Percentiles rank a stretch among this genome's conserved stretches.
These are phyloP conservation scores for Alternaria sp. DNA, from an alignment of 2,329 filamentous ascomycete genomes.

Conservation along the genomic window DNA sequence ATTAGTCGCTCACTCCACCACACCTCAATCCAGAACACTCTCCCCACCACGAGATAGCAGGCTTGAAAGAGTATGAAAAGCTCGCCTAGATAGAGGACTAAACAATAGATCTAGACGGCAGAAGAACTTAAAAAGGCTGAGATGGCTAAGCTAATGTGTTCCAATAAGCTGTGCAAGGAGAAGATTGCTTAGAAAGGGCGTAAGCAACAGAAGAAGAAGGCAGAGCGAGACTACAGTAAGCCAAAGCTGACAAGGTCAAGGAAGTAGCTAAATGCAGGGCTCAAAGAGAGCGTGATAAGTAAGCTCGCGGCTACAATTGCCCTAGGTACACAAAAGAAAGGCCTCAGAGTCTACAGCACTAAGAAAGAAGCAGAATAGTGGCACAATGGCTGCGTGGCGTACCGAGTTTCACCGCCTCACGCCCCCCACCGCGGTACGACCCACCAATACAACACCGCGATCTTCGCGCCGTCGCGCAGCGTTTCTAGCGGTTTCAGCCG, in stretches of 20 bases:
- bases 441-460: too few relatives aligned
- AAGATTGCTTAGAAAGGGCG: not conserved
- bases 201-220: not conserved
- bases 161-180: slow-evolving; percentile 5
- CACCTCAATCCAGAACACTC: not conserved
- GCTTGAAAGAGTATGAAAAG: not conserved
- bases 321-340: too few relatives aligned
- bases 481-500: too few relatives aligned
- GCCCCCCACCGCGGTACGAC: too few relatives aligned
- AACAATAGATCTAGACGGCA: too few relatives aligned
- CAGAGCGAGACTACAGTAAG: slow-evolving; percentile 2
- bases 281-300: slow-evolving; percentile 5
- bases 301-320: not conserved
- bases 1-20: not conserved
- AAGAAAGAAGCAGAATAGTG: too few relatives aligned
- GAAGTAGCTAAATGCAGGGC: slow-evolving; percentile 3
- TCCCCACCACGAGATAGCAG: not conserved
- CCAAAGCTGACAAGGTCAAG: not conserved
- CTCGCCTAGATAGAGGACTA: not conserved
- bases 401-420: too few relatives aligned
- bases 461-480: too few relatives aligned
- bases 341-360: too few relatives aligned
- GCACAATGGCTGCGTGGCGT: too few relatives aligned
- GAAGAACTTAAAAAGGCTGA: too few relatives aligned
- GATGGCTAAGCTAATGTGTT: too few relatives aligned